Percentiles rank a stretch among this genome's conserved stretches.
Conservation (phyloP, 768 basidiomycete species). For the Lactarius trivialis region DNA sequence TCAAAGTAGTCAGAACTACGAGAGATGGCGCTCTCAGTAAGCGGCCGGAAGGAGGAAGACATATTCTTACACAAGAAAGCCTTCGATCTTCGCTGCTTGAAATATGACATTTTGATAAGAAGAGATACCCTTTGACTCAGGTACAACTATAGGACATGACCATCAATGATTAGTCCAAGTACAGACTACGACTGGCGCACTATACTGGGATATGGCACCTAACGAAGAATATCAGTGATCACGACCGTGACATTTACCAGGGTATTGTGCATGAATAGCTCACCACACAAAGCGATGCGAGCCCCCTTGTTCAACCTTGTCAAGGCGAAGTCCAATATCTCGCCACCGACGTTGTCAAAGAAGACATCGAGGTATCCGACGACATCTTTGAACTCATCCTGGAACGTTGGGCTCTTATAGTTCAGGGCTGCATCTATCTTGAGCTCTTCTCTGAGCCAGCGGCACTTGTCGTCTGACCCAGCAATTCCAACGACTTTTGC, state of each 20-base stretch:
- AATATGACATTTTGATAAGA: slow-evolving; percentile 64
- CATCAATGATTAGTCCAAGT: not conserved
- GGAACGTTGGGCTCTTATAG: too few relatives aligned
- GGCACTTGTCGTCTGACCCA: too few relatives aligned
- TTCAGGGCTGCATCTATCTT: too few relatives aligned
- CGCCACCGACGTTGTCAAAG: too few relatives aligned
- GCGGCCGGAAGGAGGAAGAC: not conserved
- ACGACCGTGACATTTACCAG: not conserved
- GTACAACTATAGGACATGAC: slow-evolving; percentile 37
- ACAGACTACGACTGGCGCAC: slow-evolving; percentile 34
- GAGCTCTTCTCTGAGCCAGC: too few relatives aligned
- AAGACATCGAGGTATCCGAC: too few relatives aligned
- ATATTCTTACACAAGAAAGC: slow-evolving; percentile 69
- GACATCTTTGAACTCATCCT: too few relatives aligned
- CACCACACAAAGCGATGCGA: slow-evolving; percentile 86
- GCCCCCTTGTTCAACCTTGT: too few relatives aligned
- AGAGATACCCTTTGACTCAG: slow-evolving; percentile 57
- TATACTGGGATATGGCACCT: too few relatives aligned
- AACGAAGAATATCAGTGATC: slow-evolving; percentile 6
- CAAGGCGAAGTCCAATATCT: too few relatives aligned
- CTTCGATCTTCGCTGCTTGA: slow-evolving; percentile 73
- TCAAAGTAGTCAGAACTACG: slow-evolving; percentile 66
- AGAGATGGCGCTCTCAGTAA: not conserved
- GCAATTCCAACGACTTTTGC: too few relatives aligned
- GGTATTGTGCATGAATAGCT: slow-evolving; percentile 24